These are phyloP conservation scores for Mycotypha africana DNA, from an alignment of 371 early-diverging fungal species.

Conservation along the genomic window DNA sequence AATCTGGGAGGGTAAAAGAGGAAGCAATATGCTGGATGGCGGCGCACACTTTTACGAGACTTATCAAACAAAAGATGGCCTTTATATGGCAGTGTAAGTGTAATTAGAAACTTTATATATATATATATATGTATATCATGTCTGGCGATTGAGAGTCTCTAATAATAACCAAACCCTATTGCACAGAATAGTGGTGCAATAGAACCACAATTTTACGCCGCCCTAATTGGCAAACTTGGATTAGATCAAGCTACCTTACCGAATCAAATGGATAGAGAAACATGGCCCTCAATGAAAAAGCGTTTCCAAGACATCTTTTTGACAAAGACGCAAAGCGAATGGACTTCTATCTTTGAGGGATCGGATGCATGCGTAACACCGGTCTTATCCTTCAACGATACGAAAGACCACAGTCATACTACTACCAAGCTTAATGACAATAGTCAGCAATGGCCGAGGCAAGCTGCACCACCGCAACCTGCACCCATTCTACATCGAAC, in stretches of 20 bases:
- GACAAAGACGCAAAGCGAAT: constrained; percentile 60
- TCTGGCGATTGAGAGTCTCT: background rate
- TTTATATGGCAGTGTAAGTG: constrained; percentile 63
- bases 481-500: constrained; percentile 60
- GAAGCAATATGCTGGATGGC: constrained; percentile 61
- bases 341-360: constrained; percentile 59
- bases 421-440: background rate
- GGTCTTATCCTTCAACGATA: constrained; percentile 47
- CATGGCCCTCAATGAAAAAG: constrained; percentile 53
- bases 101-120: too few species aligned
- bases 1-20: constrained; percentile 51
- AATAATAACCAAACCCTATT: too few species aligned
- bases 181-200: constrained; percentile 66
- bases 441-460: constrained; percentile 18
- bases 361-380: constrained; percentile 75
- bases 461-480: constrained; percentile 47
- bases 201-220: constrained; percentile 65
- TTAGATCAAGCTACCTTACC: constrained; percentile 41
- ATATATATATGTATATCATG: background rate
- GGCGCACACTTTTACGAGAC: constrained; percentile 72
- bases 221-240: constrained; percentile 49
- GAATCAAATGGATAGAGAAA: constrained; percentile 44
- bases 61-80: constrained; percentile 66
- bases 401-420: constrained; percentile 3
- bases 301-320: constrained; percentile 48